Base-by-base conservation (phyloP, 805 yeast genomes). In the Candida dendrica region DNA sequence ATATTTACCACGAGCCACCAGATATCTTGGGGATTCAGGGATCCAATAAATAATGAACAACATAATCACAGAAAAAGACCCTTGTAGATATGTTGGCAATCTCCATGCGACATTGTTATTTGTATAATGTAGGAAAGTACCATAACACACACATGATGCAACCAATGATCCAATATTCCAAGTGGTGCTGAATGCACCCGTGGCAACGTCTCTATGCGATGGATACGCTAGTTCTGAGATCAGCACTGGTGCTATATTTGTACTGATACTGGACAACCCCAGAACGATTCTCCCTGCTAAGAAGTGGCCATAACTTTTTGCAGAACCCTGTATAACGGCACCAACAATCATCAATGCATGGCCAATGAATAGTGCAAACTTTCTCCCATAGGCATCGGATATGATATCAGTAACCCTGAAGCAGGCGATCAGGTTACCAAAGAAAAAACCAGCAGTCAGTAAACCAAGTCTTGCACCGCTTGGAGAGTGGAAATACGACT, bases 161-260 rank as follows among this genome's bases (percentile, higher is more conserved):
- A 73, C 50, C 36, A 71, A 47, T 14, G 75, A 72, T 20, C 78
- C 79, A 24, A 70, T 49, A 47, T 68, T 71, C 76, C 75, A 71
- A 44, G 68, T 65, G 18, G 68, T 63, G 53, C 72, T 74, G 58
- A 66, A 74, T 38, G 65, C 52, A 16, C 73, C 59, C 20, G 73
- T 66, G 32, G 60, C 45, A 26, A 58, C 55, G 19, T 61, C 61
- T 48, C 75, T 56, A 39, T 64, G 68, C 5, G 66, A 47, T 14
- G 79, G 79, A 48, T 60, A 73, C 2, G 77, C 58, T 18, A 72
- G 47, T 50, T 75, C 80, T 2, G 77, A 63, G 35, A 74, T 61
- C 50, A 72, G 19, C 3, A 37, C 34, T 26, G 39, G 34, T 6
- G 39, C 4, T 22, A 34, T 10, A 37, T 18, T 37, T 20, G 19